Conservation (phyloP, 495 filamentous ascomycete genomes). For the Penicillium turbatum region DNA sequence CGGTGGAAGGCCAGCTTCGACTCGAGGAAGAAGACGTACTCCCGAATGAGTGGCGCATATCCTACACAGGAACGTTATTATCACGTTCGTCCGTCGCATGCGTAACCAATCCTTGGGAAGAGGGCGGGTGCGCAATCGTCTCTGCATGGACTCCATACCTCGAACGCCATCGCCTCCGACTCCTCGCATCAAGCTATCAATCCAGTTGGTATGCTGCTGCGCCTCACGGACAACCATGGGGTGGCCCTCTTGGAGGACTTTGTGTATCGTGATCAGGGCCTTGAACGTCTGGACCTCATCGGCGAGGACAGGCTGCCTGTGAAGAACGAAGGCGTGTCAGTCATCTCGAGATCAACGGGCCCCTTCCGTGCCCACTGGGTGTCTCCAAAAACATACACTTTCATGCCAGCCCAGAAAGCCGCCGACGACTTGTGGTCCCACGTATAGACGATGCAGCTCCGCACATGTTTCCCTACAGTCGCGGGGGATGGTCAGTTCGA, state of each 20-base stretch:
- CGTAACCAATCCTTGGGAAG: neutral
- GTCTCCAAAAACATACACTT: constrained; percentile 64
- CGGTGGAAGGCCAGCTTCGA: constrained; percentile 92
- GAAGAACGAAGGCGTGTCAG: constrained; percentile 13
- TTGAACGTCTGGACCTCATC: constrained; percentile 96
- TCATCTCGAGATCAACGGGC: neutral
- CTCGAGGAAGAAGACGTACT: constrained; percentile 92
- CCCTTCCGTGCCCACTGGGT: neutral
- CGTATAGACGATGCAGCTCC: constrained; percentile 96
- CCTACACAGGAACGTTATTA: constrained; percentile 45
- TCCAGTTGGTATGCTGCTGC: constrained; percentile 81
- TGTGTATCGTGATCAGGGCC: constrained; percentile 87
- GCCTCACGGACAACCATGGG: constrained; percentile 83
- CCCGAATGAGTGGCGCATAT: constrained; percentile 85
- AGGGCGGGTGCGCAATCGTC: neutral
- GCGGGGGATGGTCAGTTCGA: constrained; percentile 5
- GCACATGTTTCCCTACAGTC: constrained; percentile 81
- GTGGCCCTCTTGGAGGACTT: constrained; percentile 95
- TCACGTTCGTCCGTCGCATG: constrained; percentile 2
- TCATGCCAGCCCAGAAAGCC: constrained; percentile 97
- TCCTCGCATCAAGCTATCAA: constrained; percentile 86
- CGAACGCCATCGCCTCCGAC: constrained; percentile 80
- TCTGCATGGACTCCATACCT: constrained; percentile 42
- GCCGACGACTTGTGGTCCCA: constrained; percentile 98
- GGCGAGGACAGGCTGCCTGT: constrained; percentile 87